phyloP scores from a whole-genome alignment of 2,329 filamentous ascomycete species.

The Metarhizium robertsii region DNA sequence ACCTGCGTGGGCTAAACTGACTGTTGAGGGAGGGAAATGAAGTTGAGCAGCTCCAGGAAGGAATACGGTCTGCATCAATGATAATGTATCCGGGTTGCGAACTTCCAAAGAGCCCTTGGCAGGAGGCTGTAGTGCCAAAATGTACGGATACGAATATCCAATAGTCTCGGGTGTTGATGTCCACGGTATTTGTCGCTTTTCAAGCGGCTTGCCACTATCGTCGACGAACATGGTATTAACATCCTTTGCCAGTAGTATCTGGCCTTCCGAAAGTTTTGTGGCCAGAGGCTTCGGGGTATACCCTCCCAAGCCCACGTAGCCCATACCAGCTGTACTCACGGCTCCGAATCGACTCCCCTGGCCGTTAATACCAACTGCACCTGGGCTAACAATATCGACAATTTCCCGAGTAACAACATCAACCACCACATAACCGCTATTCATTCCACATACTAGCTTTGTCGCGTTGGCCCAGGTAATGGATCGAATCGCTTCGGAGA shows the following conservation, averaged over 20 bases:
- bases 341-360: conserved; percentile 72
- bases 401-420: conserved; percentile 67
- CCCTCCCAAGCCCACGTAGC: conserved; percentile 89
- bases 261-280: conserved; percentile 68
- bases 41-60: conserved; percentile 75
- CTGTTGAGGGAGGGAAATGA: conserved; percentile 85
- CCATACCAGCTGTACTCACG: conserved; percentile 79
- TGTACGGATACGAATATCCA: conserved; percentile 94
- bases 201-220: conserved; percentile 68
- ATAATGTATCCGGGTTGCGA: conserved; percentile 84
- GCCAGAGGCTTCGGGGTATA: conserved; percentile 88
- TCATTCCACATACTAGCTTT: conserved; percentile 82
- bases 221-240: conserved; percentile 93
- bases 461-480: conserved; percentile 87
- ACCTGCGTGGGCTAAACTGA: conserved; percentile 88
- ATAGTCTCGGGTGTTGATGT: conserved; percentile 77
- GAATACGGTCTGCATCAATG: conserved; percentile 75
- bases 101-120: conserved; percentile 82
- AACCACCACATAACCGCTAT: conserved; percentile 81
- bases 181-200: conserved; percentile 90
- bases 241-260: conserved; percentile 93
- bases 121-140: conserved; percentile 75
- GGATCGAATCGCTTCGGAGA: conserved; percentile 77
- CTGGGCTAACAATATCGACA: conserved; percentile 71
- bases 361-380: conserved; percentile 53